Evolutionary conservation across 106 monocot species (phyloP), one percentile per base, ranked within the genome.

Genomic region (Gastrodia elata): DNA sequence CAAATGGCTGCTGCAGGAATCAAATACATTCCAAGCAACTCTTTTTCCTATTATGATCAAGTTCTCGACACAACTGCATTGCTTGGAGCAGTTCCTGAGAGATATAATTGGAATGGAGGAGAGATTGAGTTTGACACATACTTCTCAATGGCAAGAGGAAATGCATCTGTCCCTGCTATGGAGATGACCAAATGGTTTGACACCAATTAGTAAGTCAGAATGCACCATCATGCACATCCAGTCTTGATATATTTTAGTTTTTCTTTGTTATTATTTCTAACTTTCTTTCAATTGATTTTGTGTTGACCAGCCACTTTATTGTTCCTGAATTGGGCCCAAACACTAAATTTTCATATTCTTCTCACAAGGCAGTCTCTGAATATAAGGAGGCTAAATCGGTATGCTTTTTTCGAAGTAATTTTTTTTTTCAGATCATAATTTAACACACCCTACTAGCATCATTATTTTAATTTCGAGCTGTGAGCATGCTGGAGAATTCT

Each of bases 1-100:
- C 87, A 83, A 76, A 87, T 87, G 83, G 38, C 81, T 76, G 78
- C 8, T 67, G 81, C 87, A 70, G 87, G 87, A 56, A 87, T 83
- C 75, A 83, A 87, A 61, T 81, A 81, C 78, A 87, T 87, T 69
- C 87, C 87, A 32, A 83, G 87, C 87, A 87, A 87, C 64, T 83
- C 83, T 24, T 87, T 87, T 67, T 87, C 87, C 6, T 87, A 83
- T 55, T 87, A 87, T 55, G 87, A 87, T 64, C 87, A 87, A 65
- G 81, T 87, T 40, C 83, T 87, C 43, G 89, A 90, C 68, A 86
- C 89, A 5, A 86, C 89, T 4, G 86, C 84, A 1, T 83, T 90
- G 86, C 84, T 90, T 33, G 89, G 86, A 64, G 89, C 86, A 20
- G 89, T 90, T 78, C 86, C 89, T 34, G 76, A 80, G 25, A 71